These are phyloP conservation scores for Claviceps africana DNA, from an alignment of 2,329 filamentous ascomycete genomes.

Conservation along the genomic window DNA sequence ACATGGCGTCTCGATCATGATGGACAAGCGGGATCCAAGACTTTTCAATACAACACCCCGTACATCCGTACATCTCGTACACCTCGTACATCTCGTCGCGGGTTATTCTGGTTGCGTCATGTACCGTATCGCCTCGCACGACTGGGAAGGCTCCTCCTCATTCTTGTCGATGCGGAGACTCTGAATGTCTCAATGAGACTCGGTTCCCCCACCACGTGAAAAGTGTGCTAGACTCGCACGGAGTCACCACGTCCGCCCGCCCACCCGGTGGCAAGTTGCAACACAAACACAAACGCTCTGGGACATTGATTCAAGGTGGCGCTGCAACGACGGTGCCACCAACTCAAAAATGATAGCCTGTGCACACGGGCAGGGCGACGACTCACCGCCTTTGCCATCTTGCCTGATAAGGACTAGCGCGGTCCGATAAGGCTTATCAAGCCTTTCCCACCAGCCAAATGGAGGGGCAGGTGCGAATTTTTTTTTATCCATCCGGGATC, in stretches of 20 bases:
- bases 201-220: not conserved
- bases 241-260: not conserved
- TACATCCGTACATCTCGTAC: too few species aligned
- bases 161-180: not conserved
- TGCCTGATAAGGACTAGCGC: slow-evolving; percentile 8
- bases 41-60: too few species aligned
- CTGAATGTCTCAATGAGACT: too few species aligned
- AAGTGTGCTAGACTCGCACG: not conserved
- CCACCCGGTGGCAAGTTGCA: not conserved
- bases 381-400: slow-evolving; percentile 10
- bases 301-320: too few species aligned
- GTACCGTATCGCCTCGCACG: not conserved
- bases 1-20: not conserved
- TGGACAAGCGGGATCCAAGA: not conserved
- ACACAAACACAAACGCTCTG: not conserved
- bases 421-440: slow-evolving; percentile 13
- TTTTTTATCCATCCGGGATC: slow-evolving; percentile 7
- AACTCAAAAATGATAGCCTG: not conserved
- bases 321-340: not conserved
- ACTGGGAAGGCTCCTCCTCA: too few species aligned
- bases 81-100: too few species aligned
- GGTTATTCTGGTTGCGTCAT: too few species aligned
- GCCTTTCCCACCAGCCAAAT: slow-evolving; percentile 7
- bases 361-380: slow-evolving; percentile 1
- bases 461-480: slow-evolving; percentile 13